Evolutionary conservation across 169 alveolate genomes (phyloP), one percentile per base, ranked within the genome.

Genomic region (Plasmodium vivax): DNA sequence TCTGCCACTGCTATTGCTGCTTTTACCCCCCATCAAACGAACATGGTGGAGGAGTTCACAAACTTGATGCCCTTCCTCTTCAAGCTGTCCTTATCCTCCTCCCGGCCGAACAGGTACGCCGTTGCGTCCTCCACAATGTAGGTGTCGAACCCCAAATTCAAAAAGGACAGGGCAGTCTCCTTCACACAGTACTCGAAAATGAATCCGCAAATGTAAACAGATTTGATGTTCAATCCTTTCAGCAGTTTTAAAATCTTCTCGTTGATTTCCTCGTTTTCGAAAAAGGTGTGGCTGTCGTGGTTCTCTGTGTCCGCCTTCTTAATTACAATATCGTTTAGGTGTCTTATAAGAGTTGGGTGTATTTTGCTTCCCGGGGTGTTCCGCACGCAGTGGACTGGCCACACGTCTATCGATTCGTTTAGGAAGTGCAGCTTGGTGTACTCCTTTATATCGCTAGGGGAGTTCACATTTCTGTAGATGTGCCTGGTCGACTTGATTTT

Each of bases 81-180:
- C 73, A 90, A 51, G 71, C 27, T 7, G 2, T 34, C 47, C 72
- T 81, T 82, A 36, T 79, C 83, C 23, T 90, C 92, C 16, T 90
- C 74, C 38, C 51, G 34, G 7, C 45, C 80, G 38, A n/a, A 56
- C 74, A 90, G 30, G 74, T 71, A 80, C 14, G 94, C 94, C 73
- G 94, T 90, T 30, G 94, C 94, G 34, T 90, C 94, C 82, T 90
- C 94, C 19, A 90, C 58, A 19, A 90, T 90, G 62, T 90, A 90
- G 8, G 94, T 90, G 12, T 90, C 91, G 38, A 34, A 90, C 19
- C 91, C 91, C 7, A 8, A 10, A 19, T 45, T 82, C 14, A 80
- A 58, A 68, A 90, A 90, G n/a, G 84, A 80, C 36, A 90, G 45
- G 16, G 94, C 94, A 43, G 90, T 79, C 23, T 81, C 90, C 82